A percentile compares a stretch with the other conserved stretches of the same genome.
Evolutionary conservation across 768 basidiomycete genomes (phyloP).

Genomic region (Boletus fagicola): DNA sequence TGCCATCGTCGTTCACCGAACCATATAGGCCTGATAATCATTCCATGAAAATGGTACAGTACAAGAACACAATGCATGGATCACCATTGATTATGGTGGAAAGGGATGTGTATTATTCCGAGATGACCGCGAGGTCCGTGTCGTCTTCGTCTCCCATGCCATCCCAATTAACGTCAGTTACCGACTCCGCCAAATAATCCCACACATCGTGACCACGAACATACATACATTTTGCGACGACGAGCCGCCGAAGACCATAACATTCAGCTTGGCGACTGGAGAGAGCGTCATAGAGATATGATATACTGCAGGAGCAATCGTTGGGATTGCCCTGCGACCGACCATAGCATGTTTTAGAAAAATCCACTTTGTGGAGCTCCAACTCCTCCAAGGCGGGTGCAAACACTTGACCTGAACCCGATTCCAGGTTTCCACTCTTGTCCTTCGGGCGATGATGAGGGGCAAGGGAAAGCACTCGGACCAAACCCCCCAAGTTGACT

Average conservation of each 20-base stretch:
- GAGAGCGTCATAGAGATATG: conserved; percentile 21
- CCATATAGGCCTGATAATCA: neutral
- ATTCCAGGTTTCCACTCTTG: neutral
- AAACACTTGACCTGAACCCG: conserved; percentile 10
- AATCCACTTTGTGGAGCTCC: conserved; percentile 7
- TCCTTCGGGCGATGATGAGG: neutral
- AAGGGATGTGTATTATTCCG: neutral
- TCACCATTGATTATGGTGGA: neutral
- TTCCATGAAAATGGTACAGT: neutral
- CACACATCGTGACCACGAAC: conserved; percentile 3
- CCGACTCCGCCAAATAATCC: conserved; percentile 1
- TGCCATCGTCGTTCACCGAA: neutral
- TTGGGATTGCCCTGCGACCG: neutral
- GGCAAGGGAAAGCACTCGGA: conserved; percentile 2
- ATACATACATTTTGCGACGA: conserved; percentile 11
- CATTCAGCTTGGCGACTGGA: conserved; percentile 11
- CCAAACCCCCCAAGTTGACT: conserved; percentile 10
- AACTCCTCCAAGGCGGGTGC: conserved; percentile 17
- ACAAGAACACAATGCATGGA: neutral
- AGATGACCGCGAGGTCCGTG: neutral
- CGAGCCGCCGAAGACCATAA: conserved; percentile 12
- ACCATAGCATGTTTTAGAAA: conserved; percentile 8
- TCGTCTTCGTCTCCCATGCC: conserved; percentile 3
- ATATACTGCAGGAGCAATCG: conserved; percentile 4
- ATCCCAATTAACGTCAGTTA: conserved; percentile 22